Conservation (phyloP, 352 stramenopile species). For the Phytophthora niederhauseri region DNA sequence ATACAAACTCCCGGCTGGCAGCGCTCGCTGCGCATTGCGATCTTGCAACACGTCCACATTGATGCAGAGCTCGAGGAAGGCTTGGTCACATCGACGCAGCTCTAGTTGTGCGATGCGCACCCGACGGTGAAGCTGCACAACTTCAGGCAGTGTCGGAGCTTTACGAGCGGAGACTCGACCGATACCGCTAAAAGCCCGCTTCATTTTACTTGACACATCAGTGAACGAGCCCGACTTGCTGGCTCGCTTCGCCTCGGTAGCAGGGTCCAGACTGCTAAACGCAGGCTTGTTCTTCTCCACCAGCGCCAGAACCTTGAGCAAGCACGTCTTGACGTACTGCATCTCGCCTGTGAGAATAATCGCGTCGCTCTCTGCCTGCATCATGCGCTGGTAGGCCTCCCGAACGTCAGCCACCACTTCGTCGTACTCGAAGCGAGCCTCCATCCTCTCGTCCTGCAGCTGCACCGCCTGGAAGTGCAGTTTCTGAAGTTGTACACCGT, state of each 20-base stretch:
- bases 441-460: constrained; percentile 68
- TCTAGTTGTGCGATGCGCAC: constrained; percentile 47
- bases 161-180: constrained; percentile 7
- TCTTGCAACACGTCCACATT: constrained; percentile 45
- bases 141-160: constrained; percentile 47
- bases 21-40: constrained; percentile 22
- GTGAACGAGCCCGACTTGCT: constrained; percentile 12
- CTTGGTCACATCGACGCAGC: constrained; percentile 55
- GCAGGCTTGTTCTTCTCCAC: constrained; percentile 37
- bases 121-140: constrained; percentile 58
- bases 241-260: background rate
- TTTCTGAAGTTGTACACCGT: constrained; percentile 45
- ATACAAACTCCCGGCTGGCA: constrained; percentile 47
- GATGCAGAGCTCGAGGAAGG: constrained; percentile 66
- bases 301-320: constrained; percentile 41
- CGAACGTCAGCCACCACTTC: constrained; percentile 50
- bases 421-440: constrained; percentile 65
- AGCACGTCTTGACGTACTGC: constrained; percentile 61
- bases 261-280: constrained; percentile 19
- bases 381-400: constrained; percentile 50
- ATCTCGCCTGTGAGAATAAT: constrained; percentile 76
- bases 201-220: constrained; percentile 23
- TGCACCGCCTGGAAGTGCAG: constrained; percentile 64
- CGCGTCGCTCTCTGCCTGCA: constrained; percentile 53
- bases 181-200: constrained; percentile 18